Evolutionary conservation across 352 stramenopile genomes (phyloP).

Genomic region (Globisporangium spiculum): DNA sequence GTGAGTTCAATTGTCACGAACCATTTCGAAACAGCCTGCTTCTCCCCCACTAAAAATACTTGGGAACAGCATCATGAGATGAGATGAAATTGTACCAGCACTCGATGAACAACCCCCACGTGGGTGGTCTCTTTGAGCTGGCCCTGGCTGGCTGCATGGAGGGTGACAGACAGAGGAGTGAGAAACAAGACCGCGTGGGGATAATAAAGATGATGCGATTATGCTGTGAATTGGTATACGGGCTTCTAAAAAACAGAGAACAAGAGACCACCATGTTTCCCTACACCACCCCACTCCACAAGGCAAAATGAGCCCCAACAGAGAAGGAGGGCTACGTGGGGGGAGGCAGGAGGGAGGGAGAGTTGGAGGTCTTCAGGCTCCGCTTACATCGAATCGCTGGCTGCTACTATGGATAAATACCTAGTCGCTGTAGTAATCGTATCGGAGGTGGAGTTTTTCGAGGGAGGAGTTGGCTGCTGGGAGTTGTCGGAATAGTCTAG

Average conservation of each 20-base stretch:
- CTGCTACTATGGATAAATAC: conserved; percentile 9
- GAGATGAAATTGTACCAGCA: not conserved
- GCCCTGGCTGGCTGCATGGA: not conserved
- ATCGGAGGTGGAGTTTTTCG: conserved; percentile 3
- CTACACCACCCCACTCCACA: not conserved
- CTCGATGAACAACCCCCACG: not conserved
- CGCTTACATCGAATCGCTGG: not conserved
- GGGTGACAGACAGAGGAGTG: not conserved
- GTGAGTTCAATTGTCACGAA: not conserved
- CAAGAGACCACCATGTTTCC: not conserved
- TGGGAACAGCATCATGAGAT: not conserved
- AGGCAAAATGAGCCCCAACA: conserved; percentile 2
- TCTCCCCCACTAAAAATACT: not conserved
- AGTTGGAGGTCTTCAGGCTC: not conserved
- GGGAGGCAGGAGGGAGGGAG: not conserved
- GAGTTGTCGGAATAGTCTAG: conserved; percentile 4
- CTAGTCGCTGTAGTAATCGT: conserved; percentile 9
- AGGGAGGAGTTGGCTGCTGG: not conserved
- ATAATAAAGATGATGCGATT: conserved; percentile 2
- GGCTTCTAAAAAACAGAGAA: conserved; percentile 4
- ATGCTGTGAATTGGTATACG: conserved; percentile 2
- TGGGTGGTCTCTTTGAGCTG: not conserved
- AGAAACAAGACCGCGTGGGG: not conserved
- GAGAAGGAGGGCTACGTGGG: not conserved
- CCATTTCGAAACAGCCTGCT: not conserved